Evolutionary conservation across 2,329 filamentous ascomycete genomes (phyloP), one percentile per base, ranked within the genome.

Genomic region (Xylaria sp.): DNA sequence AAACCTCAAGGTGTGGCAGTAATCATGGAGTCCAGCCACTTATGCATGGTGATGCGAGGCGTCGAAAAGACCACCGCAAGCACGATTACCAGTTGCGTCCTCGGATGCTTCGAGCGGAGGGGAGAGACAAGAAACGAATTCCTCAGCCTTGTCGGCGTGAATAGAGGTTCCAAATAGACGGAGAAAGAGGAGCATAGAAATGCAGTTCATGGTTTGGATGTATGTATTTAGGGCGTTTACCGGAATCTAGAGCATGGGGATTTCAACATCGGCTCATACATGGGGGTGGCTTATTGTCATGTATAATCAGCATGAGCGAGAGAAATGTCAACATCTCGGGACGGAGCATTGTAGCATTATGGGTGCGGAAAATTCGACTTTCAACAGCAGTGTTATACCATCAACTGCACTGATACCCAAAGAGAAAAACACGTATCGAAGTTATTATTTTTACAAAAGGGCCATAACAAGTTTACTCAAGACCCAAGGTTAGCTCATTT

Each of bases 1-100:
- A 92, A 97, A 79, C 96, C 96, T 2, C 93, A 97, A 78, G 96
- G 96, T 55, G 95, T 99, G 1, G 95, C 93, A 23, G 96, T 99
- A 2, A 95, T 99, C 67, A 97, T 99, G 91, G 96, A 99, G 78
- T 97, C 93, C 15, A 94, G 90, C 76, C 96, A 99, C 82, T 84
- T 98, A 55, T 99, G 96, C 84, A 99, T 98, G 95, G 94, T 97
- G 18, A 98, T 97, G 94, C 89, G 96, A 55, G 96, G 96, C n/a
- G 95, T 99, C 10, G 89, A 97, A 79, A 97, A 99, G 85, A 94
- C 93, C 0, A 88, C 86, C 46, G 90, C 92, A 59, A 91, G 88
- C 20, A 98, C 96, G 7, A 96, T 97, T 43, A 99, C 96, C 20
- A 97, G 94, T 83, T 98, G 95, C 79, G 97, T 99, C 82, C 87